Conservation (phyloP, 139 green algal species). For the Limnomonas spitsbergensis region DNA sequence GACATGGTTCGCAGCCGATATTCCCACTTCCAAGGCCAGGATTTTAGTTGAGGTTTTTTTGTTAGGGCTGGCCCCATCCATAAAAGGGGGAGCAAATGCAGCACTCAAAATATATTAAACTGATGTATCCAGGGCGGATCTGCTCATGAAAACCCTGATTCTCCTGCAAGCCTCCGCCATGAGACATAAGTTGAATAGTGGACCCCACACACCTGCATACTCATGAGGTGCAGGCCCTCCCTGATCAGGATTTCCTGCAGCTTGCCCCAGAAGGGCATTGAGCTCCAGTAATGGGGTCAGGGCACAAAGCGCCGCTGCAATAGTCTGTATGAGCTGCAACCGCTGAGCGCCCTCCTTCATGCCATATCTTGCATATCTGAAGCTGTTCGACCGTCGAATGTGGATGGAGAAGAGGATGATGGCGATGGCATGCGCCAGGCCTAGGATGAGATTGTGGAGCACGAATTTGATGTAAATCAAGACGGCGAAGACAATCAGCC, state of each 20-base stretch:
- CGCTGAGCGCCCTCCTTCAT: too few species aligned
- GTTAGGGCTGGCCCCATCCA: too few species aligned
- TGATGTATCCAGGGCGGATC: too few species aligned
- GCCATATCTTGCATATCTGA: background rate
- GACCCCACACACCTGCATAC: background rate
- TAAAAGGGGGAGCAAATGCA: too few species aligned
- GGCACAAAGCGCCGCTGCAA: background rate
- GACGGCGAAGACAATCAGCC: background rate
- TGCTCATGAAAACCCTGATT: too few species aligned
- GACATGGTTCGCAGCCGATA: background rate
- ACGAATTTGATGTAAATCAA: background rate
- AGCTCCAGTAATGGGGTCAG: background rate
- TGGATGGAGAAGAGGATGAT: background rate
- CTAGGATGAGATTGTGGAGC: background rate
- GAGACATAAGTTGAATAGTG: too few species aligned
- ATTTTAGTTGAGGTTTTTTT: too few species aligned
- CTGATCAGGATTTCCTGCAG: background rate
- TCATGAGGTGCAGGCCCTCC: constrained; percentile 2
- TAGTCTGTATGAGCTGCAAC: background rate
- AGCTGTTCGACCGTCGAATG: background rate
- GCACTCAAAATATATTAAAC: too few species aligned
- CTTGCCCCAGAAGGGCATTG: constrained; percentile 2
- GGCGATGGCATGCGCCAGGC: background rate
- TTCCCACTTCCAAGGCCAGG: too few species aligned
- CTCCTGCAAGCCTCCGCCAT: too few species aligned